Evolutionary conservation across 73 alveolate genomes (phyloP).

Genomic region (Tetrahymena elliotti): DNA sequence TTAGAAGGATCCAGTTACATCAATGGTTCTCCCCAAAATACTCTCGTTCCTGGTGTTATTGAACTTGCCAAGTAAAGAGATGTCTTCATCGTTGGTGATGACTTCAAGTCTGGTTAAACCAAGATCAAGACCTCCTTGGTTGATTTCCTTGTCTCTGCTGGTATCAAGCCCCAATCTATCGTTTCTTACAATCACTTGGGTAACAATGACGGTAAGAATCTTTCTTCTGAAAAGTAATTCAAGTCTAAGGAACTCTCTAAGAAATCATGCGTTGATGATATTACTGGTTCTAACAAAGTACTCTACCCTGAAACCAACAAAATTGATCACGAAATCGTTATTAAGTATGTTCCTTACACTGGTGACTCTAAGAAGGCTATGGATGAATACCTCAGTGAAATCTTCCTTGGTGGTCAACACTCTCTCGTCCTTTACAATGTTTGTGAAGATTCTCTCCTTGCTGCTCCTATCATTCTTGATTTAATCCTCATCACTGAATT

Average conservation of each 20-base stretch:
- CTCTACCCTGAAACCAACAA: slow-evolving; percentile 78
- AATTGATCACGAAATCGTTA: slow-evolving; percentile 90
- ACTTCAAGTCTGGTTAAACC: slow-evolving; percentile 88
- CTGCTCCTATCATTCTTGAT: slow-evolving; percentile 92
- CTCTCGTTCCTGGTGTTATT: slow-evolving; percentile 82
- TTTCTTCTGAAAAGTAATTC: slow-evolving; percentile 79
- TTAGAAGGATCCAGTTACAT: slow-evolving; percentile 77
- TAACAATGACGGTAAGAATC: slow-evolving; percentile 93
- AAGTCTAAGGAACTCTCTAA: slow-evolving; percentile 85
- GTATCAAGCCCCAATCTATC: slow-evolving; percentile 45
- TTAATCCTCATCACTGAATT: slow-evolving; percentile 77
- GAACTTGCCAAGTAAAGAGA: slow-evolving; percentile 77
- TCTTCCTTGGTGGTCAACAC: slow-evolving; percentile 87
- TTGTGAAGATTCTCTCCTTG: slow-evolving; percentile 93
- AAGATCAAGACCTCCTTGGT: slow-evolving; percentile 80
- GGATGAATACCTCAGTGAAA: slow-evolving; percentile 88
- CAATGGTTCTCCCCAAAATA: slow-evolving; percentile 88
- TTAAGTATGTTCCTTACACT: slow-evolving; percentile 89
- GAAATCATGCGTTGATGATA: slow-evolving; percentile 88
- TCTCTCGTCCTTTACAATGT: slow-evolving; percentile 82
- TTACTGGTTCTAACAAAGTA: slow-evolving; percentile 71
- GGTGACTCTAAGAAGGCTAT: slow-evolving; percentile 96
- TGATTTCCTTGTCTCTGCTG: slow-evolving; percentile 80
- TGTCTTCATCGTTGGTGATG: slow-evolving; percentile 78
- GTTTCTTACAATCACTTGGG: slow-evolving; percentile 95